Base-by-base conservation (phyloP, 139 green algal genomes). In the Raphidocelis subcapitata region DNA sequence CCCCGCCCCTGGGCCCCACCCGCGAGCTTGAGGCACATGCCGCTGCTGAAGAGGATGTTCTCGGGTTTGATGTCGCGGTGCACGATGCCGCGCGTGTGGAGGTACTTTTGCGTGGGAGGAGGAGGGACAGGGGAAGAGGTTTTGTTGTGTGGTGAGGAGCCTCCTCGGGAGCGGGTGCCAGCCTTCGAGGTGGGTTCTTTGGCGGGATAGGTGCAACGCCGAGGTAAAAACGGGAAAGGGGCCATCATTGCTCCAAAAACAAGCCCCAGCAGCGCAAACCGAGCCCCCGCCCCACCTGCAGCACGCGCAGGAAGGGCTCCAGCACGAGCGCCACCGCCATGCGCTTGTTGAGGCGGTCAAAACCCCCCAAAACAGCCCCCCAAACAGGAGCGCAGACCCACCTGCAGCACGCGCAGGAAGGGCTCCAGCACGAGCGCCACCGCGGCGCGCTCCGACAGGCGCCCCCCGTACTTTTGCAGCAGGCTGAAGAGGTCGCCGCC, bases 61-160 rank as follows among this genome's bases (percentile, higher is more conserved):
- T 86, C 83, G 2, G 83, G 83, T 74, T 89, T 89, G 56, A 89
- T 85, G 73, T 89, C 83, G 32, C 83, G 74, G 70, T 76, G 79
- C 8, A 83, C 66, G 55, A 86, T 83, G 49, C 74, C 65, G 51
- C 80, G 77, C 0, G 80, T 83, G 77, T 86, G 80, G 28, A 86
- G 80, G 83, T 86, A 84, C 70, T 82, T 71, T 62, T 81, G 54
- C 51, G 75, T 68, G 21, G 75, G 56, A 23, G 82, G 75, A 49
- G 41, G 41, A 49, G 41, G 8, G 41, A 49, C 12, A 12, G 41
- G 41, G 8, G 8, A 49, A 49, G 41, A 20, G 8, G 12, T 20
- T 12, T 12, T 49, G 41, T 12, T 49, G n/a, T n/a, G n/a, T n/a
- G n/a, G n/a, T n/a, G n/a, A n/a, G n/a, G n/a, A n/a, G n/a, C n/a